Conservation (phyloP, 768 basidiomycete genomes). For the Phaeolepiota aurea region DNA sequence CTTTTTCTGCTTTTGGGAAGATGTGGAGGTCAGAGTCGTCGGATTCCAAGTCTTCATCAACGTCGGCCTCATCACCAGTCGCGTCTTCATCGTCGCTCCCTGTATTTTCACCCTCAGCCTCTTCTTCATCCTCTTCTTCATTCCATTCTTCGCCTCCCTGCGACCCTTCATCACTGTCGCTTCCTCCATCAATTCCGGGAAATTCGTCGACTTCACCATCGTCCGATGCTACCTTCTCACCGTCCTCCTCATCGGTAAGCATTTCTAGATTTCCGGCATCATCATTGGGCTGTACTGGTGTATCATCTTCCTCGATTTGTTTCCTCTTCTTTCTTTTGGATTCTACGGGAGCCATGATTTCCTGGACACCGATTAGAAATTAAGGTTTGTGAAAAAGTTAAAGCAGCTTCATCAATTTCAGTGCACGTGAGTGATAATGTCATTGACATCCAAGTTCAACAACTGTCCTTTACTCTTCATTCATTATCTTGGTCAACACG, state of each 20-base stretch:
- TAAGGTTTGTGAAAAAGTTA: constrained; percentile 5
- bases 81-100: constrained; percentile 34
- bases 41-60: constrained; percentile 26
- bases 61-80: constrained; percentile 33
- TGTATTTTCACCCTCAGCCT: constrained; percentile 25
- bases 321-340: constrained; percentile 52
- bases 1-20: constrained; percentile 57
- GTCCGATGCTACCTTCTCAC: constrained; percentile 37
- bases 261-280: constrained; percentile 53
- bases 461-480: constrained; percentile 15
- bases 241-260: constrained; percentile 64
- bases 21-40: constrained; percentile 39
- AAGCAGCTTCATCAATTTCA: constrained; percentile 12
- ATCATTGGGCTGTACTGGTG: constrained; percentile 20
- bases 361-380: neutral
- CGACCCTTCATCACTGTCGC: constrained; percentile 38
- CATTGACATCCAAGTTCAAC: constrained; percentile 16
- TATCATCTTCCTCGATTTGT: constrained; percentile 32
- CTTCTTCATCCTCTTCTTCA: constrained; percentile 26
- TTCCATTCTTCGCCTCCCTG: constrained; percentile 26
- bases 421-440: constrained; percentile 8
- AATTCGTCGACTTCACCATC: constrained; percentile 65
- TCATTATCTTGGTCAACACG: neutral
- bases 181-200: constrained; percentile 54
- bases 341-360: constrained; percentile 23